These are phyloP conservation scores for Exophiala dermatitidis DNA, from an alignment of 2,329 filamentous ascomycete genomes.

Conservation along the genomic window DNA sequence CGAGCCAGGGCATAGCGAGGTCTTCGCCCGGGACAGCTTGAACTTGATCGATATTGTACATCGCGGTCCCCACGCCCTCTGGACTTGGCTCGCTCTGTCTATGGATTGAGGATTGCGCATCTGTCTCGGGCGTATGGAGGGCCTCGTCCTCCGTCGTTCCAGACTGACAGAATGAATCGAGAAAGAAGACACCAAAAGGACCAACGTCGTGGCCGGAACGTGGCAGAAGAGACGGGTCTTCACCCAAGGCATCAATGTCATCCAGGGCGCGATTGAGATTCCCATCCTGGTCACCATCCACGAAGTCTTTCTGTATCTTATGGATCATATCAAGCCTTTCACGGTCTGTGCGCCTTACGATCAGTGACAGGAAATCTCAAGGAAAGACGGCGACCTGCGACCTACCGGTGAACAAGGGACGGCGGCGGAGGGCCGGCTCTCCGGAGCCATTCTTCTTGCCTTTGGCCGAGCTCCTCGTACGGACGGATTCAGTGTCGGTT, in stretches of 20 bases:
- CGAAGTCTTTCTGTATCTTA: conserved; percentile 1
- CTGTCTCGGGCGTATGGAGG: background rate
- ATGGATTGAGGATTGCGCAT: background rate
- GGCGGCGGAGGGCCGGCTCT: background rate
- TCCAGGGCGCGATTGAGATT: conserved; percentile 5
- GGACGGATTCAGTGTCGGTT: background rate
- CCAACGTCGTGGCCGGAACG: background rate
- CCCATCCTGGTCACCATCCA: conserved; percentile 3
- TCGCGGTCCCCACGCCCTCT: background rate
- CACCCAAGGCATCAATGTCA: conserved; percentile 1
- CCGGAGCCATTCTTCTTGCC: background rate
- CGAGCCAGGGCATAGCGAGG: conserved; percentile 2
- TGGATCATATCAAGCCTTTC: conserved; percentile 2
- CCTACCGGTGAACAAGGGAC: conserved; percentile 6
- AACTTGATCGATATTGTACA: background rate
- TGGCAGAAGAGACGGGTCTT: background rate
- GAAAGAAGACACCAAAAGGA: conserved; percentile 2
- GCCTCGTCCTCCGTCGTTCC: background rate
- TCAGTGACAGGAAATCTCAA: background rate
- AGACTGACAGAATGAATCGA: background rate
- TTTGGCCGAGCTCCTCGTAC: background rate
- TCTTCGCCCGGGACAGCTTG: background rate
- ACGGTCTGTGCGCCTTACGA: background rate
- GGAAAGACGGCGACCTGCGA: background rate
- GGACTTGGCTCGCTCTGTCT: background rate